Base-by-base conservation (phyloP, 1,284 basidiomycete genomes). In the Cryptococcus amylolentus region DNA sequence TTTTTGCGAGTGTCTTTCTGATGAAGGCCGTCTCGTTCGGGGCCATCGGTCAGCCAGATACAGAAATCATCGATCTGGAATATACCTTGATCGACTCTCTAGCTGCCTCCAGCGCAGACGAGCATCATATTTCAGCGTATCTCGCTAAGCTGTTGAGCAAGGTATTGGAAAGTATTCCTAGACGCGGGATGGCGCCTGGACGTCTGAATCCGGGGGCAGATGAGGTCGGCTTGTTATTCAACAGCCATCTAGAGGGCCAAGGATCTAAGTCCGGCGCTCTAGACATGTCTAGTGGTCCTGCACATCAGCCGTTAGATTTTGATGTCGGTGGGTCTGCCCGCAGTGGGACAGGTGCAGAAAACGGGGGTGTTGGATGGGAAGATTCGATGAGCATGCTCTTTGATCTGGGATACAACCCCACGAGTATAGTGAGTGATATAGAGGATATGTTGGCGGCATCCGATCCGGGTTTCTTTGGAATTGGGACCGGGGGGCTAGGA, bases 11-110 rank as follows among this genome's bases (percentile, higher is more conserved):
- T 37, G 57, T 58, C 31, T 58, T 58, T 23, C 28, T 58, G 12
- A 58, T 58, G 57, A 58, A 58, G 39, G 57, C 57, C 14, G 52
- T 58, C 31, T 49, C 57, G 0, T 54, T 58, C 28, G 57, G 57
- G 5, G 57, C 57, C 7, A 49, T 55, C 27, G 57, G 49, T 16
- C 48, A 58, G 28, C 57, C 52, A 27, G 57, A 58, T 39, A 49
- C 54, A 28, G 57, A 58, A 16, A 54, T 55, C 14, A 31, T 58
- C 35, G 52, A 58, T 5, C 37, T 58, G 12, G 52, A 58, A 38
- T 58, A 51, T n/a, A 16, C 53, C 10, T 49, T 58, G 14, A 58
- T 58, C 44, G 42, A 53, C 28, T 43, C 57, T 12, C 43, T 58
- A 1, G 41, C 41, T 5, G 35, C 5, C 8, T 49, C 52, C 26